Evolutionary conservation across 257 asterid species (phyloP).

Genomic region (Paulownia fortunei): DNA sequence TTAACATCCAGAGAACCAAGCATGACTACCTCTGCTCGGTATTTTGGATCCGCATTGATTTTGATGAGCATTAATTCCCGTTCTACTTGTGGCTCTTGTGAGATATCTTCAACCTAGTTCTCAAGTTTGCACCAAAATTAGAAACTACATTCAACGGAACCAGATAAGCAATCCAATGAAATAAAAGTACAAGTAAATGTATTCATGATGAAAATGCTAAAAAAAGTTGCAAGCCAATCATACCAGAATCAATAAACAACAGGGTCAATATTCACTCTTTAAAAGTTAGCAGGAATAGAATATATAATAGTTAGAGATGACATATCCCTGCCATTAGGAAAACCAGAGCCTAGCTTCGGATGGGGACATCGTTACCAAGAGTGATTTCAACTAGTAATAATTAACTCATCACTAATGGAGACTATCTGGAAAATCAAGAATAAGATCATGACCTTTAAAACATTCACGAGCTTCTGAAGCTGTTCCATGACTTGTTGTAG

Average conservation of each 20-base stretch:
- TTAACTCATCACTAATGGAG: background rate
- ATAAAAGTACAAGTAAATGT: conserved; percentile 3
- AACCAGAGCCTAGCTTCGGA: conserved; percentile 1
- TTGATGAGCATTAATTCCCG: conserved; percentile 96
- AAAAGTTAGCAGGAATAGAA: background rate
- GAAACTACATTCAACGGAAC: conserved; percentile 22
- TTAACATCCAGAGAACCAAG: conserved; percentile 16
- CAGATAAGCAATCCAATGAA: conserved; percentile 12
- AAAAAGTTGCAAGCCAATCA: conserved; percentile 2
- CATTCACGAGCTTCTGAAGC: conserved; percentile 91
- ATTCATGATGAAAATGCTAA: background rate
- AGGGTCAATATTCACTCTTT: background rate
- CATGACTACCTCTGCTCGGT: conserved; percentile 73
- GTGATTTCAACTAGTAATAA: background rate
- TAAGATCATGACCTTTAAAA: conserved; percentile 67
- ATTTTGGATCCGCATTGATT: conserved; percentile 77
- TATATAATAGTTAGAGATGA: background rate
- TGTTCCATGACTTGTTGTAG: conserved; percentile 90
- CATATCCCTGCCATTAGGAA: background rate
- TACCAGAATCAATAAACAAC: background rate
- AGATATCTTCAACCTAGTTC: conserved; percentile 83
- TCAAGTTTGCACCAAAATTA: conserved; percentile 25
- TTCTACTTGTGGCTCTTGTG: conserved; percentile 96
- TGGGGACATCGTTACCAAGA: conserved; percentile 1
- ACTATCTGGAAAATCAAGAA: conserved; percentile 12